Evolutionary conservation across 225 moss, liverwort and hornwort genomes (phyloP).

Genomic region (Sphagnum tenellum): DNA sequence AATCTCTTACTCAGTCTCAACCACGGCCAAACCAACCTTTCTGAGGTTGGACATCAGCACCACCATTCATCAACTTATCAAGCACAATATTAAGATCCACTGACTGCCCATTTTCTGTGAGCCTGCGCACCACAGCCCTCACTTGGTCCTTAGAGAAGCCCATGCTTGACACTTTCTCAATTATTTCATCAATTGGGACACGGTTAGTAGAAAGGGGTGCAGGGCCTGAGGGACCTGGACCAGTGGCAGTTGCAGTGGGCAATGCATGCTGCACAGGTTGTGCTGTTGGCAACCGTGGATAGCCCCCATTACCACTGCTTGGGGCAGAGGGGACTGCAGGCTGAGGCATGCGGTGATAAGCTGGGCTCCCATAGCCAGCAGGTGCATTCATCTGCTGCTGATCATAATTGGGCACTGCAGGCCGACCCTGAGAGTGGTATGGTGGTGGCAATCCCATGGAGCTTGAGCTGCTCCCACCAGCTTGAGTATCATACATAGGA

Average conservation of each 20-base stretch:
- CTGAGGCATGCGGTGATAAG: conserved; percentile 52
- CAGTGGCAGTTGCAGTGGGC: conserved; percentile 31
- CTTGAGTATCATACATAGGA: conserved; percentile 50
- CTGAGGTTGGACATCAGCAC: conserved; percentile 41
- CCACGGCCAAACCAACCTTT: conserved; percentile 61
- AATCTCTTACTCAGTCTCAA: too few species aligned
- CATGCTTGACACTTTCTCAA: conserved; percentile 72
- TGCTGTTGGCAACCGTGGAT: conserved; percentile 73
- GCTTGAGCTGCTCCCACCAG: conserved; percentile 32
- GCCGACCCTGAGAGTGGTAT: conserved; percentile 52
- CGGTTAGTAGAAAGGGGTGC: conserved; percentile 37
- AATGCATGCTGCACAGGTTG: conserved; percentile 56
- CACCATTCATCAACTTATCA: conserved; percentile 82
- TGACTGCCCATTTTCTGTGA: conserved; percentile 73
- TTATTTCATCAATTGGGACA: conserved; percentile 72
- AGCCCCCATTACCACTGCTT: conserved; percentile 44
- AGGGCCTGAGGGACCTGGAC: conserved; percentile 22
- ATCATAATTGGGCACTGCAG: conserved; percentile 39
- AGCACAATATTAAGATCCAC: conserved; percentile 82
- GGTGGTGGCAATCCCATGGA: conserved; percentile 41
- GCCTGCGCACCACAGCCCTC: conserved; percentile 57
- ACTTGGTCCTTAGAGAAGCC: conserved; percentile 72
- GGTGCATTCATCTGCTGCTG: conserved; percentile 23
- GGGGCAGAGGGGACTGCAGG: conserved; percentile 44
- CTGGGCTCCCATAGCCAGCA: conserved; percentile 41